Conservation (phyloP, 257 asterid species). For the Craterostigma plantagineum region DNA sequence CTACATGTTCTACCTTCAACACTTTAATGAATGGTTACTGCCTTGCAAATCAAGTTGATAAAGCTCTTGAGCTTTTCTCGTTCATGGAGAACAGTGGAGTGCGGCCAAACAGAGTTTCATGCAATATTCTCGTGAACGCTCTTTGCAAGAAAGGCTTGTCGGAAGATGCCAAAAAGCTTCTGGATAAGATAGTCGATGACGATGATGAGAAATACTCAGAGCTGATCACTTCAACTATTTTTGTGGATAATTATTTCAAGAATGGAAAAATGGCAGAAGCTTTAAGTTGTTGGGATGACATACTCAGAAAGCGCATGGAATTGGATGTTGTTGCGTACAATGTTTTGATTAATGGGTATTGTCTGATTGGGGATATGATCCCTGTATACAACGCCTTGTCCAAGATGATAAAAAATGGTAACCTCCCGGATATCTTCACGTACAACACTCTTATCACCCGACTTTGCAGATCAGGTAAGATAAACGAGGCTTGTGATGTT, state of each 20-base stretch:
- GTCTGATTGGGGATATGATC: conserved; percentile 28
- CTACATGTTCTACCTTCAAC: conserved; percentile 76
- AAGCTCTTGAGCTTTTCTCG: conserved; percentile 45
- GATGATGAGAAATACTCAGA: conserved; percentile 15
- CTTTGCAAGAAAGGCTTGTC: conserved; percentile 54
- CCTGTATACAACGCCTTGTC: conserved; percentile 25
- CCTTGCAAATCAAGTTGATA: conserved; percentile 28
- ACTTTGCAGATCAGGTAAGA: conserved; percentile 53
- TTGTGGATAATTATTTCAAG: conserved; percentile 68
- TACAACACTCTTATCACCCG: conserved; percentile 50
- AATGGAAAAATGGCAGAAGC: conserved; percentile 38
- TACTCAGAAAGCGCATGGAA: conserved; percentile 16
- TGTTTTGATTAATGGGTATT: conserved; percentile 49
- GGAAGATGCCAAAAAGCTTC: conserved; percentile 34
- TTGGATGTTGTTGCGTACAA: conserved; percentile 61
- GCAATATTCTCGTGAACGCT: conserved; percentile 66
- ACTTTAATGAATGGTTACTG: conserved; percentile 66
- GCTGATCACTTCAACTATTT: conserved; percentile 54
- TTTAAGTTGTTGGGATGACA: conserved; percentile 33
- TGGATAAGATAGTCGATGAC: conserved; percentile 37
- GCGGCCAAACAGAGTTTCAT: conserved; percentile 53
- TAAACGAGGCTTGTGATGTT: conserved; percentile 54
- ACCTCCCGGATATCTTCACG: conserved; percentile 43
- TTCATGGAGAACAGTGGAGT: conserved; percentile 39
- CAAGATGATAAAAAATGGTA: conserved; percentile 55